Percentiles rank a stretch among this genome's conserved stretches.
Evolutionary conservation across 116 monocot species (phyloP).

Genomic region (Thalassia testudinum): DNA sequence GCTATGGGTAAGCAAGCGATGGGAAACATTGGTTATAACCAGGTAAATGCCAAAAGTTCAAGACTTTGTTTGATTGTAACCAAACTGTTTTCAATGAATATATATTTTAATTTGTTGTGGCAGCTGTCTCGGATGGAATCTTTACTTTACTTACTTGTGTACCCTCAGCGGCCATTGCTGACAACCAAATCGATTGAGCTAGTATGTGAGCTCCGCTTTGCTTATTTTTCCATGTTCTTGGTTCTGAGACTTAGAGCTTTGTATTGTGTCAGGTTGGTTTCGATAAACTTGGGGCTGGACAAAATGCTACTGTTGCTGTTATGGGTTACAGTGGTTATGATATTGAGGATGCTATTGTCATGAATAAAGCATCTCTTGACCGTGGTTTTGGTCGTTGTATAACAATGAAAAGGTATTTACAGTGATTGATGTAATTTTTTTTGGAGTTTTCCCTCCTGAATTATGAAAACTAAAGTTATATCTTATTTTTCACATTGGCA

Average conservation of each 20-base stretch:
- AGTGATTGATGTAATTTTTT: too few relatives aligned
- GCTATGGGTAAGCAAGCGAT: slow-evolving; percentile 99
- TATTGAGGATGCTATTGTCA: slow-evolving; percentile 97
- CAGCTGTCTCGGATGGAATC: slow-evolving; percentile 74
- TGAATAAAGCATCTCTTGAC: slow-evolving; percentile 98
- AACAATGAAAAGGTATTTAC: slow-evolving; percentile 61
- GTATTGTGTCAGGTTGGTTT: slow-evolving; percentile 43
- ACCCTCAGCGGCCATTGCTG: slow-evolving; percentile 85
- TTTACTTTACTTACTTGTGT: slow-evolving; percentile 73
- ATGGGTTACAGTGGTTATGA: slow-evolving; percentile 99
- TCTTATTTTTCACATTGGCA: neutral
- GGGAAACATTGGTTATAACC: slow-evolving; percentile 96
- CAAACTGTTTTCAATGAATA: neutral
- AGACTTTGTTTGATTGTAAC: neutral
- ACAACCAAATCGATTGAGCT: slow-evolving; percentile 94
- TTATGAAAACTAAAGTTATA: too few relatives aligned
- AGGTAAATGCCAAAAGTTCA: slow-evolving; percentile 31
- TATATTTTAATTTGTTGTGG: slow-evolving; percentile 1
- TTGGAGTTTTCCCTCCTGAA: neutral
- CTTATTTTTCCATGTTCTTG: neutral
- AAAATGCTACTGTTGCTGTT: slow-evolving; percentile 99
- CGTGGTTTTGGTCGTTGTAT: slow-evolving; percentile 97
- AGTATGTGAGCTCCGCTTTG: slow-evolving; percentile 25
- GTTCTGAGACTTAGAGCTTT: neutral
- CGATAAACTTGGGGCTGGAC: slow-evolving; percentile 96